Conservation (phyloP, 108 stramenopile genomes). For the Pseudonitzschia multistriata region DNA sequence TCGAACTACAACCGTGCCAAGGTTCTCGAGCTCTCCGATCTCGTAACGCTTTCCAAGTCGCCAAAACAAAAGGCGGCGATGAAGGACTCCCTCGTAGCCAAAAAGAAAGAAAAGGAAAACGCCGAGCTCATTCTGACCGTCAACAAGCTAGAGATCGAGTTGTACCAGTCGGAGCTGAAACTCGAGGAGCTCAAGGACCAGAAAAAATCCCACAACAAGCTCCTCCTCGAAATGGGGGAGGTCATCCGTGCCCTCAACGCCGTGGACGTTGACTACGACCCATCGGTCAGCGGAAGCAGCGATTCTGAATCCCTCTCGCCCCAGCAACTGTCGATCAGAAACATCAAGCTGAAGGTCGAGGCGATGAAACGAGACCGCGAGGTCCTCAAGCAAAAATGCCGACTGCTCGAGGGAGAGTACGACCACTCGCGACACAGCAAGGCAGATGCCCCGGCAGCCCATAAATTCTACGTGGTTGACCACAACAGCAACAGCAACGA, state of each 20-base stretch:
- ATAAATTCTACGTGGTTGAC: neutral
- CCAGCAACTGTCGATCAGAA: slow-evolving; percentile 13
- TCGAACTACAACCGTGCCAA: slow-evolving; percentile 26
- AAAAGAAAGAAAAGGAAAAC: slow-evolving; percentile 26
- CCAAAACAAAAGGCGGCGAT: neutral
- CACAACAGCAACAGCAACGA: too few species aligned
- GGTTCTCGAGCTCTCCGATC: slow-evolving; percentile 28
- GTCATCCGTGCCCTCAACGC: slow-evolving; percentile 28
- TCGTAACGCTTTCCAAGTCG: neutral
- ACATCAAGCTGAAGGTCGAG: slow-evolving; percentile 31
- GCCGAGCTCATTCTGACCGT: slow-evolving; percentile 23
- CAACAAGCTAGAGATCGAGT: slow-evolving; percentile 10
- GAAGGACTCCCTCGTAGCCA: neutral
- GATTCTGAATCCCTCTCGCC: neutral
- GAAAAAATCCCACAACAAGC: slow-evolving; percentile 10
- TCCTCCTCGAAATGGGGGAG: slow-evolving; percentile 29
- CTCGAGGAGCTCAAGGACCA: slow-evolving; percentile 8
- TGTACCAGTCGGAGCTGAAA: neutral
- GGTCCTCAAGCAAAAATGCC: slow-evolving; percentile 19
- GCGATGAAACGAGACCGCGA: slow-evolving; percentile 29
- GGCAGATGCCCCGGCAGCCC: slow-evolving; percentile 8
- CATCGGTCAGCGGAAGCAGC: neutral
- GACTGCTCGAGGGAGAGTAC: slow-evolving; percentile 14
- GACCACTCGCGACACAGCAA: slow-evolving; percentile 9
- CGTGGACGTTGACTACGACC: slow-evolving; percentile 13